These are phyloP conservation scores for Parastagonospora nodorum DNA, from an alignment of 2,329 filamentous ascomycete species.

Conservation along the genomic window DNA sequence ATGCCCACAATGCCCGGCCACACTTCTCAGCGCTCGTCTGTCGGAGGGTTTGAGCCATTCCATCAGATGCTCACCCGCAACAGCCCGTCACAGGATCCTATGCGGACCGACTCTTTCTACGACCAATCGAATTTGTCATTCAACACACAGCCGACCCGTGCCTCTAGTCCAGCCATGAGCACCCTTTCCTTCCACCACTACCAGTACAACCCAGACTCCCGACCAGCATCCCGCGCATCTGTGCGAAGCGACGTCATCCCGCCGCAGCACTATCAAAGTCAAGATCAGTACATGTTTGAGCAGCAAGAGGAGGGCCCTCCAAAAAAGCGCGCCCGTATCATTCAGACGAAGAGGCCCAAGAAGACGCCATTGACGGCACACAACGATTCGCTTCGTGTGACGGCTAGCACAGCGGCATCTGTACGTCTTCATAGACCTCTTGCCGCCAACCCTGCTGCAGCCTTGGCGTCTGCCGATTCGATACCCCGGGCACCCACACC, in stretches of 20 bases:
- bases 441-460: constrained; percentile 55
- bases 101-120: constrained; percentile 34
- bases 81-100: constrained; percentile 30
- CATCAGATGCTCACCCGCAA: constrained; percentile 45
- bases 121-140: constrained; percentile 32
- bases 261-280: constrained; percentile 22
- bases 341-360: constrained; percentile 72
- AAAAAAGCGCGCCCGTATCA: constrained; percentile 81
- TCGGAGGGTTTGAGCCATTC: constrained; percentile 42
- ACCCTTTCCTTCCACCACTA: constrained; percentile 45
- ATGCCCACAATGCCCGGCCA: constrained; percentile 20
- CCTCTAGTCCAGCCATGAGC: constrained; percentile 52
- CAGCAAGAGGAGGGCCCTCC: constrained; percentile 59
- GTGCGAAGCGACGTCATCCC: constrained; percentile 37
- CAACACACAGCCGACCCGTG: constrained; percentile 45
- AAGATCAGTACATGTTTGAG: constrained; percentile 31
- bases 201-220: constrained; percentile 37
- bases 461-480: constrained; percentile 66
- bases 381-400: constrained; percentile 82
- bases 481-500: constrained; percentile 79
- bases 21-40: constrained; percentile 22
- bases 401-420: constrained; percentile 87
- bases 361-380: constrained; percentile 73
- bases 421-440: constrained; percentile 82
- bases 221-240: constrained; percentile 48